Base-by-base conservation (phyloP, 176 grass and related monocot genomes). In the Phragmites australis region DNA sequence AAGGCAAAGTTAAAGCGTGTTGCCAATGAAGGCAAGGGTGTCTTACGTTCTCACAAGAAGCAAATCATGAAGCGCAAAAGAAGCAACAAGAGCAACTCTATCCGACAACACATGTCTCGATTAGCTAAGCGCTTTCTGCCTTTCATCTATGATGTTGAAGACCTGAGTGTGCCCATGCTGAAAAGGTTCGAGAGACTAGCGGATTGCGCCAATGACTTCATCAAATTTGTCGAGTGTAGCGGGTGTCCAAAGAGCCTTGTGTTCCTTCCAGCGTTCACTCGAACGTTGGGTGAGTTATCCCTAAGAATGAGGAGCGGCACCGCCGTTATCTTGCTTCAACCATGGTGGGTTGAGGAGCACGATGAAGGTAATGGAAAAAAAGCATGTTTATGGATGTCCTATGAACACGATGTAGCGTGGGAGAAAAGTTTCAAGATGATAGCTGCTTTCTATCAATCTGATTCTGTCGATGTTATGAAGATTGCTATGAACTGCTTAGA, bases 1-100 rank as follows among this genome's bases (percentile, higher is more conserved):
- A 61, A 61, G 29, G 42, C 67, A 37, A 81, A 81, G 79, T 14
- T 81, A 29, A 81, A 72, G 54, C 54, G 67, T 39, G 42, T 72
- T 13, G 14, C 68, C 19, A 49, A 60, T 25, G 79, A 71, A 81
- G 42, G 67, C 79, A 82, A 72, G n/a, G 40, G 18, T 16, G 10
- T 34, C 42, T 2, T 82, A 1, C 79, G 66, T n/a, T 2, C 41
- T 2, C 26, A 71, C 4, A 48, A 30, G 54, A 30, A 55, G 29
- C 1, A n/a, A n/a, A n/a, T n/a, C n/a, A n/a, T n/a, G n/a, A n/a
- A 78, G 9, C 21, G 0, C 27, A 46, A 31, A 54, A 10, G 65
- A 46, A 46, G 79, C 41, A 61, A 5, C 41, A 9, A 16, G 47
- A 47, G 74, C 41, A 81, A 4, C 27, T 81, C 67, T 27, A 8